Evolutionary conservation across 768 basidiomycete genomes (phyloP).

Genomic region (Leccinum subtestaceum): DNA sequence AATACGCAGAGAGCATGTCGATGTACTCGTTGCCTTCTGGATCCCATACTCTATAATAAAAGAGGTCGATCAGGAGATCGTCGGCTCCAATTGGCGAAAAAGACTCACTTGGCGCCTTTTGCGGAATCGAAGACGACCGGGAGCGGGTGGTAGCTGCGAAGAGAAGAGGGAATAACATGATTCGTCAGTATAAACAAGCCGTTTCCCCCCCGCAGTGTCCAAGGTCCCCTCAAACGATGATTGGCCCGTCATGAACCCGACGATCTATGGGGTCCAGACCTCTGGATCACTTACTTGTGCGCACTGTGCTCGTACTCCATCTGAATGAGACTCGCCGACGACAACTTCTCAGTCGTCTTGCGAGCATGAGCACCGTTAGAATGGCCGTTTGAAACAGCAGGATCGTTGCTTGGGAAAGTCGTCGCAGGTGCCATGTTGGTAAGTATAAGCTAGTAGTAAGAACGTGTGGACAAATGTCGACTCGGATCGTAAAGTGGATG

Average conservation of each 20-base stretch:
- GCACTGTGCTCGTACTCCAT: slow-evolving; percentile 82
- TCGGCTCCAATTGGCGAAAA: slow-evolving; percentile 32
- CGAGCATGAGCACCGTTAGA: slow-evolving; percentile 4
- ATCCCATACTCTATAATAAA: slow-evolving; percentile 75
- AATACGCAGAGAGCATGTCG: slow-evolving; percentile 97
- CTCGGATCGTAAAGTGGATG: not conserved
- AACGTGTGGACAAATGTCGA: not conserved
- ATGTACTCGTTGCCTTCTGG: slow-evolving; percentile 95
- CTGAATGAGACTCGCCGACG: slow-evolving; percentile 69
- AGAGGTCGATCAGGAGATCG: slow-evolving; percentile 3
- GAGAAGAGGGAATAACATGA: slow-evolving; percentile 39
- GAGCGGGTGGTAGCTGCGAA: slow-evolving; percentile 84
- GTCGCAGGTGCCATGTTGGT: slow-evolving; percentile 27
- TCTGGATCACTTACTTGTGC: slow-evolving; percentile 69
- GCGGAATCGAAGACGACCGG: slow-evolving; percentile 93
- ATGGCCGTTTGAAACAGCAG: slow-evolving; percentile 13
- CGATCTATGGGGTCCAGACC: not conserved
- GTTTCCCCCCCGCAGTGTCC: slow-evolving; percentile 3
- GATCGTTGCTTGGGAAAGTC: slow-evolving; percentile 3
- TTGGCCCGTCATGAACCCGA: slow-evolving; percentile 8
- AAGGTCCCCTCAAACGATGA: slow-evolving; percentile 7
- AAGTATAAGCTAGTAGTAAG: not conserved
- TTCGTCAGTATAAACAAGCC: slow-evolving; percentile 26
- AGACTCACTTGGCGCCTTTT: slow-evolving; percentile 80
- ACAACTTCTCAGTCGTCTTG: slow-evolving; percentile 33